Evolutionary conservation across 768 basidiomycete genomes (phyloP).

Genomic region (Calvatia gigantea): DNA sequence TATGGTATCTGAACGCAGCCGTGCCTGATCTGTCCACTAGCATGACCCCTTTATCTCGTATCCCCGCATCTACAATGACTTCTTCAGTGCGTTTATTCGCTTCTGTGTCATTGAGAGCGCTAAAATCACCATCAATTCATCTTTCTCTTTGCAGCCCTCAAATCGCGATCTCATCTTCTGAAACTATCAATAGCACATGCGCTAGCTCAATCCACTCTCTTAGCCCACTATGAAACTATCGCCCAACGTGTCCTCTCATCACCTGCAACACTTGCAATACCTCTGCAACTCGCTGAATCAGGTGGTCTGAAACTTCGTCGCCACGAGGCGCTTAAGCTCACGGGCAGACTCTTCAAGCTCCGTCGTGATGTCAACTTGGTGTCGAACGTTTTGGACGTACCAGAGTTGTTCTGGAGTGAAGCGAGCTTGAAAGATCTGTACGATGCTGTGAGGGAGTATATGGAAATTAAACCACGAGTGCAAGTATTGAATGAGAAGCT

Average conservation of each 20-base stretch:
- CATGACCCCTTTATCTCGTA: slow-evolving; percentile 82
- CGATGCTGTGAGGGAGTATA: slow-evolving; percentile 90
- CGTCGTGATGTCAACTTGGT: slow-evolving; percentile 89
- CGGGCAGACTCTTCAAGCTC: slow-evolving; percentile 82
- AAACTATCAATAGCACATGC: slow-evolving; percentile 94
- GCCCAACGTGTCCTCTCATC: slow-evolving; percentile 78
- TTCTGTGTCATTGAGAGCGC: background rate
- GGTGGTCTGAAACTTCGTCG: slow-evolving; percentile 76
- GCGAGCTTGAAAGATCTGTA: slow-evolving; percentile 87
- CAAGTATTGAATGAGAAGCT: slow-evolving; percentile 86
- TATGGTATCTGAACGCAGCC: background rate
- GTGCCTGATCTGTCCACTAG: slow-evolving; percentile 30
- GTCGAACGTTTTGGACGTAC: slow-evolving; percentile 90
- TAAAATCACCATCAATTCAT: background rate
- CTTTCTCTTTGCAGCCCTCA: slow-evolving; percentile 58
- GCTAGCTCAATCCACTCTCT: slow-evolving; percentile 89
- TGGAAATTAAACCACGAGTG: slow-evolving; percentile 85
- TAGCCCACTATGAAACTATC: slow-evolving; percentile 81
- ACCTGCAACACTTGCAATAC: slow-evolving; percentile 74
- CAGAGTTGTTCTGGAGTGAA: slow-evolving; percentile 94
- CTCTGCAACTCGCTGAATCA: slow-evolving; percentile 73
- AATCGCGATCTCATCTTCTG: slow-evolving; percentile 85
- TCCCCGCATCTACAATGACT: slow-evolving; percentile 93
- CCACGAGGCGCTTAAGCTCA: slow-evolving; percentile 82
- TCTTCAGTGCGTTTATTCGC: slow-evolving; percentile 71